These are phyloP conservation scores for Podaxis pistillaris DNA, from an alignment of 768 basidiomycete genomes.

Conservation along the genomic window DNA sequence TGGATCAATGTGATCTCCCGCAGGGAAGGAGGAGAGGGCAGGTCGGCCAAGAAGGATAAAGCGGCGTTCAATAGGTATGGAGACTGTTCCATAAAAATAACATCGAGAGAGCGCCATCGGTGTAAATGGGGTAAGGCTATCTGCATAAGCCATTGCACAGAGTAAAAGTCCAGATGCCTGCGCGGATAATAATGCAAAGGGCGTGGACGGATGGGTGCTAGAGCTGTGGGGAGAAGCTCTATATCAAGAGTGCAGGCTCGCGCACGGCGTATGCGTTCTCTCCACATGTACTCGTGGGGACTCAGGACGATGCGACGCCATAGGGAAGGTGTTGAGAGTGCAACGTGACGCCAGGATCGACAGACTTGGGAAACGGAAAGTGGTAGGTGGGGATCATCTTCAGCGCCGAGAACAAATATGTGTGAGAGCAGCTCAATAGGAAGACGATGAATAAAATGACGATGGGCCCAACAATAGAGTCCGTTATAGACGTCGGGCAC, in stretches of 20 bases:
- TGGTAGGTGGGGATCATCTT: constrained; percentile 56
- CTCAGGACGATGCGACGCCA: constrained; percentile 62
- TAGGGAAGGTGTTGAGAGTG: constrained; percentile 56
- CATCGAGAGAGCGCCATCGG: constrained; percentile 62
- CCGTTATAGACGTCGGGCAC: constrained; percentile 9
- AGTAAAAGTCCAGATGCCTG: constrained; percentile 37
- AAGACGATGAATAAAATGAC: constrained; percentile 55
- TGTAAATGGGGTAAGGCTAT: constrained; percentile 49
- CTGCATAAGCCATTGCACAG: constrained; percentile 63
- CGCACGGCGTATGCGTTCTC: constrained; percentile 58
- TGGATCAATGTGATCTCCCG: constrained; percentile 42
- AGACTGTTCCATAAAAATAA: constrained; percentile 51
- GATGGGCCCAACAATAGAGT: constrained; percentile 17
- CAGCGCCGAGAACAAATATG: constrained; percentile 60
- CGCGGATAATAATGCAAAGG: constrained; percentile 23
- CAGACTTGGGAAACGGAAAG: constrained; percentile 70
- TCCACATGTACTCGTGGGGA: constrained; percentile 56
- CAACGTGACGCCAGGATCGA: constrained; percentile 58
- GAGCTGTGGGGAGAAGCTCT: constrained; percentile 38
- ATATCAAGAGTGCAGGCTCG: constrained; percentile 62
- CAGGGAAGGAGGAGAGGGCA: constrained; percentile 25
- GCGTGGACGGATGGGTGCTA: constrained; percentile 23
- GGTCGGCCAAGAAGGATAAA: constrained; percentile 53
- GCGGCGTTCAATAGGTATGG: constrained; percentile 72
- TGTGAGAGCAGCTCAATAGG: constrained; percentile 64